Percentiles rank a stretch among this genome's conserved stretches.
These are phyloP conservation scores for Nothophytophthora sp. DNA, from an alignment of 352 stramenopile genomes.

Conservation along the genomic window DNA sequence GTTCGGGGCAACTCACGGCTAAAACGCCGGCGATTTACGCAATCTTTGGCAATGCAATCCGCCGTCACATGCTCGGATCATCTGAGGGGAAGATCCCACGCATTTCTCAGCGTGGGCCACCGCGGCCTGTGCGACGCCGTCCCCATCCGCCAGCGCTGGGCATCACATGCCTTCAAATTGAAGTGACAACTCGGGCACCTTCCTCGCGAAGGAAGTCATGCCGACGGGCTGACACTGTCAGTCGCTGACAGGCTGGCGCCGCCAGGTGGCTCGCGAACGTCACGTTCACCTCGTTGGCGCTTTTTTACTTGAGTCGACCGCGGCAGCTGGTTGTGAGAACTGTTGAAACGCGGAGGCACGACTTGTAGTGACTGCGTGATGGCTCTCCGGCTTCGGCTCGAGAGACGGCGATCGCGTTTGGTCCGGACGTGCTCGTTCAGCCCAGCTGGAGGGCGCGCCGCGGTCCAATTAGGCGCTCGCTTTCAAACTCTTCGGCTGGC, in stretches of 20 bases:
- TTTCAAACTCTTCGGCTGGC: no score
- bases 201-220: not conserved
- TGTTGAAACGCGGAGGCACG: constrained; percentile 23
- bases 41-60: no score
- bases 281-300: constrained; percentile 1
- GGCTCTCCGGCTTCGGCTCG: no score
- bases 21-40: no score
- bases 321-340: constrained; percentile 16
- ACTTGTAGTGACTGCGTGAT: constrained; percentile 10
- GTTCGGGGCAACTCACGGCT: no score
- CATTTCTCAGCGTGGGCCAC: constrained; percentile 25
- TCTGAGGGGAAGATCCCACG: constrained; percentile 19
- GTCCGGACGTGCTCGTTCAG: no score
- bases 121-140: not conserved
- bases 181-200: no score
- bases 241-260: not conserved
- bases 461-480: no score
- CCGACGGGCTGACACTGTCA: not conserved
- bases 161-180: no score
- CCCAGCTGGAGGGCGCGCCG: constrained; percentile 1
- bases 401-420: no score
- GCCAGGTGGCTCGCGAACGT: not conserved
- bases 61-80: constrained; percentile 15
- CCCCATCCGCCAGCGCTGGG: constrained; percentile 1
- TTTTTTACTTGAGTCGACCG: no score